Evolutionary conservation across 1,284 basidiomycete species (phyloP), one percentile per base, ranked within the genome.

Genomic region (Veloporphyrellus conicus): DNA sequence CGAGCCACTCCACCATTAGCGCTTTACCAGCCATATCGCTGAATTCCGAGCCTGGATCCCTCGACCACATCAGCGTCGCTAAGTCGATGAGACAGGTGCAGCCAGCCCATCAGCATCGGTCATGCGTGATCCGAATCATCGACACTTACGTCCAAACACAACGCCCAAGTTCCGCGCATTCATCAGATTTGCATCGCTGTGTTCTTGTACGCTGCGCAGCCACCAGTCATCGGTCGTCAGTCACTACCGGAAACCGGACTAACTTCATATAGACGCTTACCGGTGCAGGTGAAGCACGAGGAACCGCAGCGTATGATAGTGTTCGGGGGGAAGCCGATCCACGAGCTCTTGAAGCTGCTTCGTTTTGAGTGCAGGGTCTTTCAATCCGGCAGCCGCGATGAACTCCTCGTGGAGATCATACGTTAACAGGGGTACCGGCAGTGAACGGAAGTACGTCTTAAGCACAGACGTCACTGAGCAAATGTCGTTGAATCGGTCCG

Each of bases 21-120:
- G 93, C 90, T 69, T 95, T 97, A 52, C 92, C 91, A 11, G 92
- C 93, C 92, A 94, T 95, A 65, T 98, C 93, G 53, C 85, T 88
- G 71, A 97, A 97, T 69, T 98, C 95, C 29, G 90, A 82, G 32
- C 79, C 77, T 6, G 90, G 85, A 63, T 95, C 88, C 28, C 79
- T 77, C 2, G 93, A 95, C 52, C 91, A 83, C 83, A 98, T 90
- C 19, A 98, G 75, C 0, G 95, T 99, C 7, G 95, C 93, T 96
- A 60, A 53, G 56, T 41, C 32, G 22, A 45, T 28, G 29, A 56
- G 50, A 18, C 20, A 18, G 23, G 12, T 12, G 18, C 4, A 36
- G 25, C 8, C 56, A n/a, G n/a, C 11, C 5, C 4, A 66, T 52
- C 35, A 48, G 34, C 40, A 34, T 42, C 25, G 12, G 43, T 29